Evolutionary conservation across 2,329 filamentous ascomycete species (phyloP).

Genomic region (Chaetomium sp.): DNA sequence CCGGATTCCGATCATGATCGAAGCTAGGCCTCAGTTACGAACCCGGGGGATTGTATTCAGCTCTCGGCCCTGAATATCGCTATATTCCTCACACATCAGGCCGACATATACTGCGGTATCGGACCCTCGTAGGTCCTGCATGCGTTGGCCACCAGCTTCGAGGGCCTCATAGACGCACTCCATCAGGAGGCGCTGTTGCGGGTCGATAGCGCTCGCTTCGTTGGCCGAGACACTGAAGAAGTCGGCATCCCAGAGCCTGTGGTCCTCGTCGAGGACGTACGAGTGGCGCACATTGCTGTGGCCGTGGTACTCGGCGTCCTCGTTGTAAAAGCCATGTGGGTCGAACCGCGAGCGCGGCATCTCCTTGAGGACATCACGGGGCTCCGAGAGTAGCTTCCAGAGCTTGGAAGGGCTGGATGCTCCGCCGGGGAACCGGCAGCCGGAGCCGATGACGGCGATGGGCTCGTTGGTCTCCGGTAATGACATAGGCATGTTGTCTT

Average conservation of each 20-base stretch:
- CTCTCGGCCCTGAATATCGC: too few species aligned
- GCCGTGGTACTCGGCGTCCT: too few species aligned
- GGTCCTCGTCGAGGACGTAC: too few species aligned
- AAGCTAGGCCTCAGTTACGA: too few species aligned
- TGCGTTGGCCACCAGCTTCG: too few species aligned
- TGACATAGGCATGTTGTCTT: too few species aligned
- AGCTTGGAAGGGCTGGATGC: conserved; percentile 36
- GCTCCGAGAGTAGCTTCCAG: conserved; percentile 40
- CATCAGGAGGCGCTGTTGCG: conserved; percentile 29
- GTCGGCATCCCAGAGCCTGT: conserved; percentile 16
- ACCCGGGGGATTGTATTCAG: too few species aligned
- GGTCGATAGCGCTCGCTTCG: conserved; percentile 29
- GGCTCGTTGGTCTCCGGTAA: conserved; percentile 21
- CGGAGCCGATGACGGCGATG: conserved; percentile 40
- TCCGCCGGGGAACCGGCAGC: conserved; percentile 38
- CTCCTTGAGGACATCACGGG: too few species aligned
- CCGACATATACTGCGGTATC: conserved; percentile 42
- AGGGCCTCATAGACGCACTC: conserved; percentile 28
- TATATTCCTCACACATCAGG: conserved; percentile 38
- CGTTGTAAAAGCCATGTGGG: too few species aligned
- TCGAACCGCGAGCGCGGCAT: too few species aligned
- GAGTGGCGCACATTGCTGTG: too few species aligned
- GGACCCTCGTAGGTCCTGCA: conserved; percentile 35
- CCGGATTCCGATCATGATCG: too few species aligned
- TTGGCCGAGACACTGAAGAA: conserved; percentile 26